Evolutionary conservation across 257 asterid species (phyloP), one percentile per base, ranked within the genome.

Genomic region (Fraxinus anomala): DNA sequence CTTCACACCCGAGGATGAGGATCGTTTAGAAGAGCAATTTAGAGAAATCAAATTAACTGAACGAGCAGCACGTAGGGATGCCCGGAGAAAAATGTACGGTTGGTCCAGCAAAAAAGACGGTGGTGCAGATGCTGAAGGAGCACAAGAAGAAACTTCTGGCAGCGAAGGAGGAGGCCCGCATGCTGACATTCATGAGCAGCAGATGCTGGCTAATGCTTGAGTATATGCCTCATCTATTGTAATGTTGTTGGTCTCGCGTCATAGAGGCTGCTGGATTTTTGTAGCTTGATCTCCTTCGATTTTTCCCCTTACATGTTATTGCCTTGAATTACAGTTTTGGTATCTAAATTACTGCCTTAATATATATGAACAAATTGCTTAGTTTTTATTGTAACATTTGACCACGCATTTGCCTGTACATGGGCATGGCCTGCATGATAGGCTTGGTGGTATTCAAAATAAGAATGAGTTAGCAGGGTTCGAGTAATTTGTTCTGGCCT

Each of bases 1-100:
- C 91, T 90, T 92, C 79, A 82, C 96, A 54, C 97, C 94, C 0
- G 92, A 92, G 78, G 97, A 90, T 2, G 99, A 95, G 86, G 83
- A 84, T 75, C 89, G 88, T 42, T 66, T 93, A 9, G 96, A 86
- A 79, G 83, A 89, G 63, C 87, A 89, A 77, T 91, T 91, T 77
- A 80, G 72, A 26, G 93, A 86, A 72, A 81, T 89, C 66, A 89
- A 85, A 78, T 67, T 93, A 67, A 96, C 83, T 23, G 85, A 88
- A 80, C 85, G 86, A 67, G 84, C 88, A 34, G 83, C 82, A 54
- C 94, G 94, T 17, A 86, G 90, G 83, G 97, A 95, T 73, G 88
- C 87, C 67, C 87, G 96, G 88, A 85, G 97, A 81, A 89, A 87
- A 85, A 76, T 87, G 79, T 90, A 87, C 30, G 96, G 95, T 77